A percentile compares a stretch with the other conserved stretches of the same genome.
phyloP scores from a whole-genome alignment of 495 filamentous ascomycete genomes.

The Penicillium soppii region DNA sequence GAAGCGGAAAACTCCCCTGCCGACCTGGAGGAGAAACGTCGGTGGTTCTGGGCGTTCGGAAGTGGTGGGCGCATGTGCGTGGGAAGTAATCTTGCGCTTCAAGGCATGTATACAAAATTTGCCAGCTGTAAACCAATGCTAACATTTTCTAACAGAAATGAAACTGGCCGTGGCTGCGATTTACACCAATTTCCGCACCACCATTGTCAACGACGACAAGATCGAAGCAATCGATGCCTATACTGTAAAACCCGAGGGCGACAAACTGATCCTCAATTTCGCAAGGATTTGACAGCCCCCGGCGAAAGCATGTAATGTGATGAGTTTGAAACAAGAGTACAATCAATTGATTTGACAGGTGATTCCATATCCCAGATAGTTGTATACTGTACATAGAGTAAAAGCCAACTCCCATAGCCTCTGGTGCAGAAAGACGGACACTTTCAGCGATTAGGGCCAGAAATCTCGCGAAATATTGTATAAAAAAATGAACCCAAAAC shows the following conservation, averaged over 20 bases:
- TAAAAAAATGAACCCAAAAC: constrained; percentile 20
- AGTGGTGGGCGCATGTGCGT: constrained; percentile 84
- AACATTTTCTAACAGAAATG: constrained; percentile 33
- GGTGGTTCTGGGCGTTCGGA: constrained; percentile 85
- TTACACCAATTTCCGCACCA: constrained; percentile 66
- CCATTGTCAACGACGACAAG: constrained; percentile 53
- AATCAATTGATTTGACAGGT: constrained; percentile 22
- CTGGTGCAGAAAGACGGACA: constrained; percentile 6
- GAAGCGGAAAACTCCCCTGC: constrained; percentile 30
- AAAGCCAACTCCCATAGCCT: constrained; percentile 16
- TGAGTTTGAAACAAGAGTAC: constrained; percentile 13
- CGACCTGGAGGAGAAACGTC: constrained; percentile 53
- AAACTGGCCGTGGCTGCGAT: constrained; percentile 54
- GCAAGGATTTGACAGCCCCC: constrained; percentile 15
- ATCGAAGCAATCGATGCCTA: constrained; percentile 69
- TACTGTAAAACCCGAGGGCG: constrained; percentile 54
- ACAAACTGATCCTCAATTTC: constrained; percentile 47
- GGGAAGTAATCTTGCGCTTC: constrained; percentile 76
- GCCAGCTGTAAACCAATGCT: background rate
- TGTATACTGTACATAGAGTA: constrained; percentile 30
- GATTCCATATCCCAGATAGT: constrained; percentile 16
- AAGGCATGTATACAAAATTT: constrained; percentile 48
- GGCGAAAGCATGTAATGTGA: background rate
- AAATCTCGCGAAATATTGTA: constrained; percentile 4
- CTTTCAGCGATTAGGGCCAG: background rate